A percentile compares a stretch with the other conserved stretches of the same genome.
Conservation (phyloP, 1,139 yeast species). For the Komagataea norvegica region DNA sequence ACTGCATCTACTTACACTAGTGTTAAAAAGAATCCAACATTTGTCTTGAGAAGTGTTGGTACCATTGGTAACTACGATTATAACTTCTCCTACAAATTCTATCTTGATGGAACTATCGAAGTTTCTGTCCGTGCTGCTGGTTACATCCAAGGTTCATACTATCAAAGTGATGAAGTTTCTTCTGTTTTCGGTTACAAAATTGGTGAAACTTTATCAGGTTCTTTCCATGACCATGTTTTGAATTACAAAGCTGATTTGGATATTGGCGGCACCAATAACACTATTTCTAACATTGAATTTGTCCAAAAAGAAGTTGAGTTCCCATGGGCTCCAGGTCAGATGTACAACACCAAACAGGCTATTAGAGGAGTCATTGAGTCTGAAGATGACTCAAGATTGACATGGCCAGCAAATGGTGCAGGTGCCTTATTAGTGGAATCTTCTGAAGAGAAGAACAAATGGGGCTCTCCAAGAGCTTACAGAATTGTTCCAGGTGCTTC, state of each 20-base stretch:
- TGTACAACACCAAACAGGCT: constrained; percentile 17
- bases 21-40: constrained; percentile 23
- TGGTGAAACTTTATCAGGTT: constrained; percentile 23
- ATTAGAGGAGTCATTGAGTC: constrained; percentile 15
- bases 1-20: constrained; percentile 19
- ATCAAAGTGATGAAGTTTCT: constrained; percentile 19
- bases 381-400: constrained; percentile 17
- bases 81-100: constrained; percentile 25
- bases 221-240: constrained; percentile 27
- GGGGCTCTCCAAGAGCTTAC: constrained; percentile 27
- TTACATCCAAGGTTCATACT: constrained; percentile 27
- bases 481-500: constrained; percentile 21
- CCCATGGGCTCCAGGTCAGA: constrained; percentile 26
- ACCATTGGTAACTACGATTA: constrained; percentile 28
- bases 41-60: constrained; percentile 22
- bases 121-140: constrained; percentile 28
- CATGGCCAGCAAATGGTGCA: constrained; percentile 22
- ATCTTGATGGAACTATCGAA: constrained; percentile 26
- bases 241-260: constrained; percentile 27
- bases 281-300: constrained; percentile 16
- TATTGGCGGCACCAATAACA: constrained; percentile 24
- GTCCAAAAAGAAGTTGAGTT: constrained; percentile 16
- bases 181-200: constrained; percentile 21
- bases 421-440: constrained; percentile 26
- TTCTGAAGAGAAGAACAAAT: constrained; percentile 19